phyloP scores from a whole-genome alignment of 768 basidiomycete species.

The Collybiopsis confluens region DNA sequence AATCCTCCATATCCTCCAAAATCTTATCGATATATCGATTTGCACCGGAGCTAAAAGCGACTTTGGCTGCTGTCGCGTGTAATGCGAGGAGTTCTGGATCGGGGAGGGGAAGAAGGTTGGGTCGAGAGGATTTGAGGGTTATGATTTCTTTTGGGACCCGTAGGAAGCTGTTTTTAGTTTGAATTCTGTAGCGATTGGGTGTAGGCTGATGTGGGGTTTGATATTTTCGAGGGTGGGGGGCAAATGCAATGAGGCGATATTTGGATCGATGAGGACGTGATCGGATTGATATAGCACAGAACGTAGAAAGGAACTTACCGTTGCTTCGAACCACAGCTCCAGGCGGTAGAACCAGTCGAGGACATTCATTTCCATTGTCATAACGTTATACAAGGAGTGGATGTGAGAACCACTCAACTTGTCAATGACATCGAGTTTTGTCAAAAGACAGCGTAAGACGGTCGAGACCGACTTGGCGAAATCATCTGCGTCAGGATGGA shows the following conservation, averaged over 20 bases:
- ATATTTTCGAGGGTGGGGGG: background rate
- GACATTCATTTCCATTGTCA: slow-evolving; percentile 6
- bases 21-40: slow-evolving; percentile 12
- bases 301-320: slow-evolving; percentile 7
- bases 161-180: background rate
- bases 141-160: slow-evolving; percentile 10
- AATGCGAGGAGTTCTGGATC: slow-evolving; percentile 10
- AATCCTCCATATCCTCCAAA: slow-evolving; percentile 10
- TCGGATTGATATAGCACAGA: too few relatives aligned
- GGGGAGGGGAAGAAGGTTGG: slow-evolving; percentile 15
- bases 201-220: too few relatives aligned
- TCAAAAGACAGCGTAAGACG: slow-evolving; percentile 2
- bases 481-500: background rate
- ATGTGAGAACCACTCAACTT: slow-evolving; percentile 6
- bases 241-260: too few relatives aligned
- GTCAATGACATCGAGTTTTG: slow-evolving; percentile 1
- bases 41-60: slow-evolving; percentile 17
- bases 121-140: slow-evolving; percentile 10
- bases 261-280: background rate
- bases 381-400: slow-evolving; percentile 8
- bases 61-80: slow-evolving; percentile 15
- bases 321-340: slow-evolving; percentile 15
- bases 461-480: slow-evolving; percentile 1
- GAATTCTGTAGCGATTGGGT: background rate
- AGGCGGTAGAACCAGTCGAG: slow-evolving; percentile 11